Evolutionary conservation across 2,329 filamentous ascomycete genomes (phyloP).

Genomic region (Calonectria ilicicola): DNA sequence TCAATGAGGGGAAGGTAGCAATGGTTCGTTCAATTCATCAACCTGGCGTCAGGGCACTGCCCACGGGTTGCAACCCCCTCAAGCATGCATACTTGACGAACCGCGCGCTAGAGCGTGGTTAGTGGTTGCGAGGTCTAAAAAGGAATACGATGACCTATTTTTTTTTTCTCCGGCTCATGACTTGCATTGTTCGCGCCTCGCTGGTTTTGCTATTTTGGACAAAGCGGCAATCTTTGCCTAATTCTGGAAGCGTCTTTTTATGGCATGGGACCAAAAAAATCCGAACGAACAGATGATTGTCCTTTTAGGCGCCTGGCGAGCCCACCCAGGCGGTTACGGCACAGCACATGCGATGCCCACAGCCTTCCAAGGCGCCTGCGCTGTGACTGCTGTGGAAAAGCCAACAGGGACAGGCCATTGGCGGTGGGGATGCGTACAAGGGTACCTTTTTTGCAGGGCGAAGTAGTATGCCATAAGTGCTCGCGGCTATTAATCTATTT

Average conservation of each 20-base stretch:
- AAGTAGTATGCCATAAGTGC: slow-evolving; percentile 1
- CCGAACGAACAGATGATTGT: neutral
- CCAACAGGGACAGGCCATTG: neutral
- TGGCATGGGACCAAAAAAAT: neutral
- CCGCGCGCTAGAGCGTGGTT: slow-evolving; percentile 14
- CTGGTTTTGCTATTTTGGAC: neutral
- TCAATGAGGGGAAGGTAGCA: neutral
- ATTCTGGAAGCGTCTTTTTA: neutral
- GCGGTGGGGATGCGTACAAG: neutral
- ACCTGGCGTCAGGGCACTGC: neutral
- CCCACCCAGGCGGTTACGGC: neutral
- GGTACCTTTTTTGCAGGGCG: neutral
- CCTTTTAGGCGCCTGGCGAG: neutral
- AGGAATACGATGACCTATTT: neutral
- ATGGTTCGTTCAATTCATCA: neutral
- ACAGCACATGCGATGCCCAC: neutral
- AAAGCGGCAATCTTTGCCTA: neutral
- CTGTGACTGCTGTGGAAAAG: neutral
- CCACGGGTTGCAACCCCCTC: neutral
- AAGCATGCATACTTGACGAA: neutral
- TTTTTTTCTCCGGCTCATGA: neutral
- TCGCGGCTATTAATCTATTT: slow-evolving; percentile 29
- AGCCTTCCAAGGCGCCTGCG: neutral
- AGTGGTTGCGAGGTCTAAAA: neutral
- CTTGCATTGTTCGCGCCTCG: neutral